phyloP scores from a whole-genome alignment of 371 early-diverging fungal genomes.

The Massospora cicadina region DNA sequence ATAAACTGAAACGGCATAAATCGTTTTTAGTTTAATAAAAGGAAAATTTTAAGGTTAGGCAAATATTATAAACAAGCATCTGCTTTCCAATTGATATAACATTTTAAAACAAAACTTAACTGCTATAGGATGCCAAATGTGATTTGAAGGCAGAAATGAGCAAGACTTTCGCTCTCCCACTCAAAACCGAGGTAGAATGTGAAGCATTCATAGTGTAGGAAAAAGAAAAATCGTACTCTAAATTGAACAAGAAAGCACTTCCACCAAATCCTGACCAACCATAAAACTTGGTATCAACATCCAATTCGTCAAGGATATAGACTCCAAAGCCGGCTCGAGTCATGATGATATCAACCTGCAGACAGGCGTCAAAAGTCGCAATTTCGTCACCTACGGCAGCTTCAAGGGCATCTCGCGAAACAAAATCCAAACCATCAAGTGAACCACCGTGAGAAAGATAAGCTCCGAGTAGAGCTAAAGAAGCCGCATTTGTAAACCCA shows the following conservation, averaged over 20 bases:
- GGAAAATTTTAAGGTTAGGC: too few species aligned
- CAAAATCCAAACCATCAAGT: not conserved
- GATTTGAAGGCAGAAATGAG: not conserved
- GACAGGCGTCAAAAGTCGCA: conserved; percentile 11
- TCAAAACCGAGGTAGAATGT: not conserved
- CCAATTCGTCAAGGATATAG: not conserved
- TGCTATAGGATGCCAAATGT: not conserved
- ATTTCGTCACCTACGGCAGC: not conserved
- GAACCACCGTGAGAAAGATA: not conserved
- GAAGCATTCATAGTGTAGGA: conserved; percentile 26
- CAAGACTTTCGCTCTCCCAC: not conserved
- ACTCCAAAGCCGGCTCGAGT: conserved; percentile 2
- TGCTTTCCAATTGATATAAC: too few species aligned
- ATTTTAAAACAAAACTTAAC: too few species aligned
- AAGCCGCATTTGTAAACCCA: conserved; percentile 3
- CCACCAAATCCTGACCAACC: conserved; percentile 41
- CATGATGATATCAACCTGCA: conserved; percentile 5
- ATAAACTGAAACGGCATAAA: too few species aligned
- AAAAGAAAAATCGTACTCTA: conserved; percentile 29
- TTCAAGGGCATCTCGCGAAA: not conserved
- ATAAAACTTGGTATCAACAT: conserved; percentile 7
- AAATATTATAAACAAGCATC: too few species aligned
- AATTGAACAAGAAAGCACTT: conserved; percentile 31
- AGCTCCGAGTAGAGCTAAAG: not conserved
- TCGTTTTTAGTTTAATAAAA: too few species aligned